These are phyloP conservation scores for Cymbidium sinense DNA, from an alignment of 106 monocot species.

Conservation along the genomic window DNA sequence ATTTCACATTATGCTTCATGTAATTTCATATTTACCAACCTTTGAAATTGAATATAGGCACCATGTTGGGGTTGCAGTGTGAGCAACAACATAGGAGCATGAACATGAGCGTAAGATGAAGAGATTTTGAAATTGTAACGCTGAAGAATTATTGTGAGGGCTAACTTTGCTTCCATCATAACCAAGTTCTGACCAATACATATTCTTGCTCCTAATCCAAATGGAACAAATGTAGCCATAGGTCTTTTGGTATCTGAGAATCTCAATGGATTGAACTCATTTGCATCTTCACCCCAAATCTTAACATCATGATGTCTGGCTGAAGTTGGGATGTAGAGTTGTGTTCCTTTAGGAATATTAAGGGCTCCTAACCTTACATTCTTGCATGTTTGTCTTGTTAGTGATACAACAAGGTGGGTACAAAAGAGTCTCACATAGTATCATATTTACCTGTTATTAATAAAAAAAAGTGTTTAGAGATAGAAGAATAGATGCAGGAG, in stretches of 20 bases:
- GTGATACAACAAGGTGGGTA: slow-evolving; percentile 6
- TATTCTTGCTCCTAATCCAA: slow-evolving; percentile 7
- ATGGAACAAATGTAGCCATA: slow-evolving; percentile 5
- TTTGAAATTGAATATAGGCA: slow-evolving; percentile 7
- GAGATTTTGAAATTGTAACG: neutral
- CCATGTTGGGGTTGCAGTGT: slow-evolving; percentile 13
- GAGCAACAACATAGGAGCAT: slow-evolving; percentile 13
- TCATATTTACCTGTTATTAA: slow-evolving; percentile 13
- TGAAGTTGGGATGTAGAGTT: slow-evolving; percentile 1
- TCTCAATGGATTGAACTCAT: slow-evolving; percentile 11
- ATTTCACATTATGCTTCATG: neutral
- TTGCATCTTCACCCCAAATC: slow-evolving; percentile 14
- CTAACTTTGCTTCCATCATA: slow-evolving; percentile 11
- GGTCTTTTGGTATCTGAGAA: slow-evolving; percentile 1
- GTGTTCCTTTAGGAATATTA: slow-evolving; percentile 5
- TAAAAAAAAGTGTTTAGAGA: neutral
- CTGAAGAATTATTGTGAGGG: slow-evolving; percentile 1
- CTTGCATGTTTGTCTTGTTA: slow-evolving; percentile 10
- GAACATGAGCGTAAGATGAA: slow-evolving; percentile 7
- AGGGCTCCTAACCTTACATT: slow-evolving; percentile 1
- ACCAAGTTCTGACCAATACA: slow-evolving; percentile 11
- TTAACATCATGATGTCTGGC: slow-evolving; percentile 7
- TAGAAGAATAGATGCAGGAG: neutral
- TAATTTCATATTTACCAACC: neutral
- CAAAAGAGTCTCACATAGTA: slow-evolving; percentile 5